Base-by-base conservation (phyloP, 768 basidiomycete species). In the Mycena albidolilacea region DNA sequence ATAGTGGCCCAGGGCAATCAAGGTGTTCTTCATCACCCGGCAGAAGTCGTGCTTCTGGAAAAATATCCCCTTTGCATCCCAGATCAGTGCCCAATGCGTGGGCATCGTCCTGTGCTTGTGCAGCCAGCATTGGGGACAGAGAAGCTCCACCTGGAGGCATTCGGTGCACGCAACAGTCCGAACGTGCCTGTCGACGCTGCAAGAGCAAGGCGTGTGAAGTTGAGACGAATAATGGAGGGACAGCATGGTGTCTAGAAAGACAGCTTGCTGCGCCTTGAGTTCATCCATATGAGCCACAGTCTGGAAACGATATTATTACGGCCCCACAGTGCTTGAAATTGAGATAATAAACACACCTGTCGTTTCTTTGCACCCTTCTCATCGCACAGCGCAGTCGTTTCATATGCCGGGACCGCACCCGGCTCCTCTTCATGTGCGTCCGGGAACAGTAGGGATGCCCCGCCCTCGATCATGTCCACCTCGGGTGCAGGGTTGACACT, bases 21-120 rank as follows among this genome's bases (percentile, higher is more conserved):
- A 30, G 30, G 30, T 3, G 30, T 30, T 30, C 30, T 30, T 30
- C 30, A 30, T 30, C 30, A 30, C 68, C 21, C 60, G 60, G 35
- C 30, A 60, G 21, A 69, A 69, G 60, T 69, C 60, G 68, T 46
- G 19, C 14, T 37, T 46, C 50, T 69, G 59, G 60, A 69, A 37
- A 61, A 69, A 2, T 30, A 0, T 30, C 9, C 52, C 58, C 6
- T 15, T 8, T 19, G 38, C 41, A 19, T 61, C 43, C 59, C 59
- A 61, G 11, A 61, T 30, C 30, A 30, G 30, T 30, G 30, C 30
- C 30, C 30, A 30, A 30, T 30, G 30, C 4, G 30, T 30, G 30
- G 2, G 30, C 30, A 30, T 30, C 30, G 30, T 30, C 30, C 30
- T 30, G 30, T 30, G 30, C 30, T 30, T 30, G 30, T 30, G 30